These are phyloP conservation scores for Cardiospermum halicacabum DNA, from an alignment of 345 rosid species.

Conservation along the genomic window DNA sequence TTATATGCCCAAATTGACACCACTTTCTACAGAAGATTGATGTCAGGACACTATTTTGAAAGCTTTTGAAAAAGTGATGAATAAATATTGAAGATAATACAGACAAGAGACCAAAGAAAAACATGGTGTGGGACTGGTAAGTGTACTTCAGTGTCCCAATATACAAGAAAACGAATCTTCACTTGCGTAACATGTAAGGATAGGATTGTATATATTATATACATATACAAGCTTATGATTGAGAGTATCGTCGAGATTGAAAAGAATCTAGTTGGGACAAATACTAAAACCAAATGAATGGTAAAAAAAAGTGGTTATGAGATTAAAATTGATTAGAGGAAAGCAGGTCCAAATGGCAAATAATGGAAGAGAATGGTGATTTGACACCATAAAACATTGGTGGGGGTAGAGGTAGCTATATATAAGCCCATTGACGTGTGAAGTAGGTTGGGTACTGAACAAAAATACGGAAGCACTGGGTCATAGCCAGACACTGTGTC, in stretches of 20 bases:
- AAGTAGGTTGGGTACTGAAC: slow-evolving; percentile 4
- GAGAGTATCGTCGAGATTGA: too few species aligned
- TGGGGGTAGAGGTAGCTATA: slow-evolving; percentile 20
- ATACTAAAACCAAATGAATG: too few species aligned
- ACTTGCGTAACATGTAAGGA: not conserved
- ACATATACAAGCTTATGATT: too few species aligned
- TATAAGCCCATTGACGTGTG: slow-evolving; percentile 11
- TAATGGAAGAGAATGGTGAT: slow-evolving; percentile 19
- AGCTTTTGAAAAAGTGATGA: slow-evolving; percentile 16
- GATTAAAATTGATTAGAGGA: too few species aligned
- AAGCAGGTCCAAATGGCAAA: slow-evolving; percentile 11
- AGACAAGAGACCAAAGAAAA: slow-evolving; percentile 8
- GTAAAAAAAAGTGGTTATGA: too few species aligned
- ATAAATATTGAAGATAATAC: not conserved
- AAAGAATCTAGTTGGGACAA: too few species aligned
- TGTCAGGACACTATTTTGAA: slow-evolving; percentile 12
- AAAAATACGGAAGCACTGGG: slow-evolving; percentile 12
- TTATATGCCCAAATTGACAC: too few species aligned
- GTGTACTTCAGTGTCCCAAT: slow-evolving; percentile 23
- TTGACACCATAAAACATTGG: slow-evolving; percentile 25
- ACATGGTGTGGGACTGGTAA: slow-evolving; percentile 17
- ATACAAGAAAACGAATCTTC: slow-evolving; percentile 8
- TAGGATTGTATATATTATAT: too few species aligned
- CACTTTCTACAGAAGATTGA: too few species aligned
- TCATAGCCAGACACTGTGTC: not conserved